Evolutionary conservation across 495 filamentous ascomycete species (phyloP), one percentile per base, ranked within the genome.

Genomic region (Trichoderma gamsii): DNA sequence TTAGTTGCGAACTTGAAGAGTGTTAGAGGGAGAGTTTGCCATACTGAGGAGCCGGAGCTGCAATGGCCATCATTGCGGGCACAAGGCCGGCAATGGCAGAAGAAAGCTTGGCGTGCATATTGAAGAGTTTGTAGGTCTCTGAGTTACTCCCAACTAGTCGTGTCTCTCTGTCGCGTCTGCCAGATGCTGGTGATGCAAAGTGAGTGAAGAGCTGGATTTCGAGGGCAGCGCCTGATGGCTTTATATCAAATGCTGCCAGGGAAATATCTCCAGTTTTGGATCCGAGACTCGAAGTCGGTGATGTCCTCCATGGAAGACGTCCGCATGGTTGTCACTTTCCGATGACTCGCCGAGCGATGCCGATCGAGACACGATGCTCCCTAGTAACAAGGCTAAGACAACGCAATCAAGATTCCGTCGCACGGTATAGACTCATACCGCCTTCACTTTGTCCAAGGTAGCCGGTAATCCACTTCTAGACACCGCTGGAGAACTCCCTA

Each of bases 41-140:
- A 61, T 61, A 61, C 56, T 61, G 56, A 32, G 56, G 56, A 61
- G 56, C 56, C 11, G 56, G 56, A 32, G 56, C 56, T 32, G 56
- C 56, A 8, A 32, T 5, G 12, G 25, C 56, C 56, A 61, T 23
- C 56, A 61, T 61, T 25, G 56, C 56, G 11, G 56, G 56, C 56
- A 61, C 4, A 29, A 61, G 9, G 25, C 56, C 56, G 11, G 56
- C 25, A 61, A 61, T 13, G 8, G 56, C 27, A 61, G 56, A 27
- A 61, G 56, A 61, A 61, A 61, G 23, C 56, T 61, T 61, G 8
- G 56, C 11, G 6, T 61, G 56, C 56, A 61, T 61, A 16, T 27
- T 32, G 25, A 32, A 3, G 43, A 56, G 16, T 25, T 56, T 23
- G 11, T 29, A 32, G 7, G 2, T 9, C 35, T 38, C 35, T 27